Percentiles rank a stretch among this genome's conserved stretches.
phyloP scores from a whole-genome alignment of 164 flowering plant species.

The Annona cherimola region DNA sequence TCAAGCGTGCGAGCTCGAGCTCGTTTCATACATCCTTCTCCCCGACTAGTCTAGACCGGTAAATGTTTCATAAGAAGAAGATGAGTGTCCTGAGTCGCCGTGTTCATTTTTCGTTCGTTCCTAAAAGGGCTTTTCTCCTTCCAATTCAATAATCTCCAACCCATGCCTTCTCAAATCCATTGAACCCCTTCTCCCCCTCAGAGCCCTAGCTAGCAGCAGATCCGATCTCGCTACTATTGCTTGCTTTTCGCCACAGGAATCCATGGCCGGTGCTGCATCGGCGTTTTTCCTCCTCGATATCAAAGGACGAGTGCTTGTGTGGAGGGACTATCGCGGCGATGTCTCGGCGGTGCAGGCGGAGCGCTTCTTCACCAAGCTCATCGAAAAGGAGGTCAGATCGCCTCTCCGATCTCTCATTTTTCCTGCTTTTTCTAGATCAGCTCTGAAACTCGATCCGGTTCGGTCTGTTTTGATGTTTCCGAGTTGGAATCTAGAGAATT shows the following conservation, averaged over 20 bases:
- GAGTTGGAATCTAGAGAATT: background rate
- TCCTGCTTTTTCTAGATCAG: background rate
- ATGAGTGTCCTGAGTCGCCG: no score
- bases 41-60: no score
- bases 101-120: no score
- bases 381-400: conserved; percentile 74
- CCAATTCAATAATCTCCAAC: background rate
- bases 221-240: background rate
- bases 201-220: background rate
- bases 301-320: conserved; percentile 88
- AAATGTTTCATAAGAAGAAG: no score
- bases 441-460: background rate
- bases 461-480: background rate
- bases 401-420: background rate
- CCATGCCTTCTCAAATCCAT: background rate
- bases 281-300: conserved; percentile 94
- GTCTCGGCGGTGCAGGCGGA: conserved; percentile 81
- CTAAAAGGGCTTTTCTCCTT: no score
- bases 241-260: conserved; percentile 5
- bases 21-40: no score
- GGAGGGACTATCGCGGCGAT: conserved; percentile 96
- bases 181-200: background rate
- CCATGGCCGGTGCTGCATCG: conserved; percentile 91
- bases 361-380: conserved; percentile 87
- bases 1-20: no score